Evolutionary conservation across 2,329 filamentous ascomycete genomes (phyloP).

Genomic region (Ceratocystis papillata): DNA sequence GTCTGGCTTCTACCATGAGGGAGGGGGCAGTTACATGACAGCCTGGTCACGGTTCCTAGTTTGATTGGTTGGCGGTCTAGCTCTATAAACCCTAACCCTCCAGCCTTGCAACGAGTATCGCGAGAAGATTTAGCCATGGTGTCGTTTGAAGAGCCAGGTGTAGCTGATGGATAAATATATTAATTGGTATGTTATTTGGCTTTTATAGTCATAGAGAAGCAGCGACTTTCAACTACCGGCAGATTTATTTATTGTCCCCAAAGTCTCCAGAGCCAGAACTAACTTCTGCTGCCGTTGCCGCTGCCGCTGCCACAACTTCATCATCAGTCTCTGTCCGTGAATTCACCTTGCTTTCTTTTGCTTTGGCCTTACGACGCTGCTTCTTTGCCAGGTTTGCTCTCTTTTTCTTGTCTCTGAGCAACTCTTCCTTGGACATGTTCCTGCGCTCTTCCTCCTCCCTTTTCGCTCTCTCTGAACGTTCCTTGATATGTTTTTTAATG

Average conservation of each 20-base stretch:
- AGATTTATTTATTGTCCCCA: slow-evolving; percentile 23
- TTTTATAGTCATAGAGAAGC: not conserved
- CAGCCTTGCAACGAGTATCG: slow-evolving; percentile 12
- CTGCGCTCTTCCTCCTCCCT: slow-evolving; percentile 33
- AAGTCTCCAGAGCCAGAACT: slow-evolving; percentile 4
- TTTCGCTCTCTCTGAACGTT: slow-evolving; percentile 35
- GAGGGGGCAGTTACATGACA: slow-evolving; percentile 11
- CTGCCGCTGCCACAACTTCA: slow-evolving; percentile 33
- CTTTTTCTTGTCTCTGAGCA: slow-evolving; percentile 49
- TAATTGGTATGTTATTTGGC: not conserved
- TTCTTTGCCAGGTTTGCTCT: slow-evolving; percentile 51
- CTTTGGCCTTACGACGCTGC: slow-evolving; percentile 47
- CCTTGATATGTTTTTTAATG: slow-evolving; percentile 40
- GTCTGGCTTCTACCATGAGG: not conserved
- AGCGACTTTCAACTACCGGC: no score
- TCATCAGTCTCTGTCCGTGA: slow-evolving; percentile 44
- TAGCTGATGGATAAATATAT: not conserved
- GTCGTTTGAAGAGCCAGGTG: not conserved
- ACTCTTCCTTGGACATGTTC: slow-evolving; percentile 39
- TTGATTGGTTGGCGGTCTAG: slow-evolving; percentile 5
- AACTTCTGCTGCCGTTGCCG: slow-evolving; percentile 26
- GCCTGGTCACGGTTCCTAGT: slow-evolving; percentile 14
- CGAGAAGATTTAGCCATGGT: not conserved
- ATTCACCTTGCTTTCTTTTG: slow-evolving; percentile 40
- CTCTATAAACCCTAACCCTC: slow-evolving; percentile 2